Evolutionary conservation across 345 rosid genomes (phyloP), one percentile per base, ranked within the genome.

Genomic region (Syzygium jambos): DNA sequence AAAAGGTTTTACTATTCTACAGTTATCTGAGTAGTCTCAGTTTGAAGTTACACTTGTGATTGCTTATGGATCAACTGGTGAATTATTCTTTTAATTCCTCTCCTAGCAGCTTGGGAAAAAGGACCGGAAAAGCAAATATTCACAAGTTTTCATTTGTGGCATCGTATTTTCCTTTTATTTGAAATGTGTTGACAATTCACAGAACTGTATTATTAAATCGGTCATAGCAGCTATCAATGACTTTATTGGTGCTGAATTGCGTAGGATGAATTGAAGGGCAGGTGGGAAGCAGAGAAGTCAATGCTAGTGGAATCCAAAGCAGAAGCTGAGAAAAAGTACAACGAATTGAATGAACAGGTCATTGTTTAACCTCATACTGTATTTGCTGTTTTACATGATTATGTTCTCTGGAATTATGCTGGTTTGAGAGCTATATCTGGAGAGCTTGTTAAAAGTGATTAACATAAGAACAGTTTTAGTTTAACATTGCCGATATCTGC

Each of bases 311-410:
- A 92, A 89, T 92, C 91, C 56, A 96, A 92, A 92, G 91, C 91
- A 88, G 91, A 91, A 89, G 93, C 97, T 88, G 96, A 95, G 91
- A 95, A 90, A 88, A 95, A 94, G 91, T 95, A 93, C 89, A 61
- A 90, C 51, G 99, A 98, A 88, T 93, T 98, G 73, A 92, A 96
- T 84, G 98, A 95, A 88, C 99, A 98, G 99, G 99, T 96, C 17
- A 54, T 85, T 87, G 27, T 22, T 56, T 56, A 9, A 22, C n/a
- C 27, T 56, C 61, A 73, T 34, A 34, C 49, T 73, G 46, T 73
- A 73, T 34, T 34, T 73, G 21, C 25, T 17, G 25, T 34, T 65
- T 68, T 25, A 38, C 43, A 38, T n/a, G 61, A 49, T 30, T 49
- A 51, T 27, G 25, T 52, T 73, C 56, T 22, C 38, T 25, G 23